A percentile compares a stretch with the other conserved stretches of the same genome.
Conservation (phyloP, 805 yeast species). For the Spathaspora hagerdaliae region DNA sequence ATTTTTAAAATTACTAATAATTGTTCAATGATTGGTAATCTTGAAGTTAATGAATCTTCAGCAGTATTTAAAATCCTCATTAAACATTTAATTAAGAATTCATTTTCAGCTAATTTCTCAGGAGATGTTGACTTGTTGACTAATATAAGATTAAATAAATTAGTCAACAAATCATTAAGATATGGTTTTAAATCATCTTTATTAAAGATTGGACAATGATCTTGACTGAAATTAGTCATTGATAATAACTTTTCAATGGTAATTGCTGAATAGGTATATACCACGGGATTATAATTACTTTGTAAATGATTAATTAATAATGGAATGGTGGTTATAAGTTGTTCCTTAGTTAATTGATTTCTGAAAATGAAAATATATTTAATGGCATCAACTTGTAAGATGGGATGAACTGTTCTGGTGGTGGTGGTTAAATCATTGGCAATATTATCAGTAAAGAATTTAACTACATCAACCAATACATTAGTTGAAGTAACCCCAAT, state of each 20-base stretch:
- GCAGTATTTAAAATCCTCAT: conserved; percentile 78
- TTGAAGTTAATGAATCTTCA: conserved; percentile 54
- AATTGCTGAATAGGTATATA: conserved; percentile 89
- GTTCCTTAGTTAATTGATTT: conserved; percentile 87
- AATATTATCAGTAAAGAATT: conserved; percentile 75
- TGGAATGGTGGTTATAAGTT: conserved; percentile 75
- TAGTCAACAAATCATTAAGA: conserved; percentile 57
- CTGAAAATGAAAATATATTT: conserved; percentile 86
- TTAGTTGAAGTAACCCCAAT: conserved; percentile 88
- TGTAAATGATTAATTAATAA: conserved; percentile 64
- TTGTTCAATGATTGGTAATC: conserved; percentile 54
- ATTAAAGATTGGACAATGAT: conserved; percentile 59
- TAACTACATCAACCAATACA: conserved; percentile 77
- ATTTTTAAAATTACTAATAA: conserved; percentile 63
- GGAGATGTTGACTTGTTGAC: conserved; percentile 50
- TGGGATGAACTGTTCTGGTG: conserved; percentile 48
- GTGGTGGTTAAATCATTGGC: conserved; percentile 69
- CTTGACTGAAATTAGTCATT: conserved; percentile 50
- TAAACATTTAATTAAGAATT: conserved; percentile 82
- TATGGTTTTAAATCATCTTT: conserved; percentile 66
- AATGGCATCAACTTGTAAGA: conserved; percentile 87
- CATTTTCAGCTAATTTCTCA: conserved; percentile 92
- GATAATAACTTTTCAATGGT: conserved; percentile 87
- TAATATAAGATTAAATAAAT: conserved; percentile 64
- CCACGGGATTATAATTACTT: conserved; percentile 60